Conservation (phyloP, 2,329 filamentous ascomycete genomes). For the Monilinia fructicola region DNA sequence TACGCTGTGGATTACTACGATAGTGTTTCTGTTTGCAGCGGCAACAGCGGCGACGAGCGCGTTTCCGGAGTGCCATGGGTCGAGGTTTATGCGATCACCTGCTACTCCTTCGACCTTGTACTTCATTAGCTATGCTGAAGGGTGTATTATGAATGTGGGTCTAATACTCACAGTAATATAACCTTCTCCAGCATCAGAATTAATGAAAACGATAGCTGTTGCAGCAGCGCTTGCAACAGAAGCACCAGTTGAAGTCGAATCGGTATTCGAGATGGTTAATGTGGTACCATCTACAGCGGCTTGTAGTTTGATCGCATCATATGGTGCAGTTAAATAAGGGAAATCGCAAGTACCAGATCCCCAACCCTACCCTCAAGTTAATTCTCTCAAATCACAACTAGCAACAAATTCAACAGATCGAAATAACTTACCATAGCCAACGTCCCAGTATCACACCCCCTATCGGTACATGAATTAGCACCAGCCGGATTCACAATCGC, state of each 20-base stretch:
- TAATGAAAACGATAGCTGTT: constrained; percentile 67
- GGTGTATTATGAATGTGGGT: background rate
- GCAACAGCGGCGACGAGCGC: constrained; percentile 57
- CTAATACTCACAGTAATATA: constrained; percentile 44
- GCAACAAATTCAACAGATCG: background rate
- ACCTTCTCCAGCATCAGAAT: constrained; percentile 71
- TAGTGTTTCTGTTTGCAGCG: constrained; percentile 57
- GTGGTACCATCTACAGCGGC: constrained; percentile 53
- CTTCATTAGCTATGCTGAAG: background rate
- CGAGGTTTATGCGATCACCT: constrained; percentile 62
- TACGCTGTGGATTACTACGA: constrained; percentile 65
- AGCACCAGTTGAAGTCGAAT: constrained; percentile 43
- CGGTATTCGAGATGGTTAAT: constrained; percentile 55
- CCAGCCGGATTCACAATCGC: constrained; percentile 60
- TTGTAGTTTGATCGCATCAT: constrained; percentile 62
- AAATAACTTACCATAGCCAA: constrained; percentile 56
- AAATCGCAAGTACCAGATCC: constrained; percentile 12
- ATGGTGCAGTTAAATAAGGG: constrained; percentile 46
- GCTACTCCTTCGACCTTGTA: constrained; percentile 43
- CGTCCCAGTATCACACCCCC: constrained; percentile 59
- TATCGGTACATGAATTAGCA: constrained; percentile 62
- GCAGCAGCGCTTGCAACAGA: constrained; percentile 45
- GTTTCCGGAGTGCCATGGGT: constrained; percentile 55
- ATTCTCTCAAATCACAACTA: too few relatives aligned
- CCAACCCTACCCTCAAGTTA: constrained; percentile 15